Evolutionary conservation across 371 early-diverging fungal genomes (phyloP), one percentile per base, ranked within the genome.

Genomic region (Capillidium rhysosporum): DNA sequence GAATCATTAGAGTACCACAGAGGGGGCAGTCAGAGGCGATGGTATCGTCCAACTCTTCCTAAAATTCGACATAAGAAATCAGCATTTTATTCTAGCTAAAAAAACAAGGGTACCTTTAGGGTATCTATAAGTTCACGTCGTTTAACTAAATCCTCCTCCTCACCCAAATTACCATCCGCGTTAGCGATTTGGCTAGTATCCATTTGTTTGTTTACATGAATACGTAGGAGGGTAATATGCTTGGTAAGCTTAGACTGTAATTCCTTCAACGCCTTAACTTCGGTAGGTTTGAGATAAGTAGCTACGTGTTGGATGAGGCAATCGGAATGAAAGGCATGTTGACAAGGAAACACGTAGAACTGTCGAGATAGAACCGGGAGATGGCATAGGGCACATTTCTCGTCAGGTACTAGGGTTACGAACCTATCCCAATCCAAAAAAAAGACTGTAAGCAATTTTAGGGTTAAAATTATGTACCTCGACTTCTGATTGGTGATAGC

Each of bases 331-430:
- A 90, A 92, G 16, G 81, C 77, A 61, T 94, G 95, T 55, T 87
- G 84, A 59, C 96, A 95, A 0, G 94, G 94, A 59, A 94, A 96
- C 25, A 89, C 78, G 54, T 88, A 90, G 56, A 93, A 90, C 61
- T 83, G 86, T 14, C 89, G 72, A 3, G 80, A 78, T 63, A 91
- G 65, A 34, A 92, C 65, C 1, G 89, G 80, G 40, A 68, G 67
- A 8, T 72, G 58, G 61, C 96, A 96, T 2, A 79, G 46, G 30
- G 80, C 74, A 59, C 96, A 96, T 47, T 70, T 63, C 60, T 92
- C 90, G 4, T 79, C 75, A 0, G 86, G 75, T 16, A 77, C 76
- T 2, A 93, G 67, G 0, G 86, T 61, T 0, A 84, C 81, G 63
- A 84, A 89, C 57, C 90, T 80, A 59, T 52, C 25, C 9, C 38